These are phyloP conservation scores for Akanthomyces muscarius DNA, from an alignment of 2,329 filamentous ascomycete genomes.

Conservation along the genomic window DNA sequence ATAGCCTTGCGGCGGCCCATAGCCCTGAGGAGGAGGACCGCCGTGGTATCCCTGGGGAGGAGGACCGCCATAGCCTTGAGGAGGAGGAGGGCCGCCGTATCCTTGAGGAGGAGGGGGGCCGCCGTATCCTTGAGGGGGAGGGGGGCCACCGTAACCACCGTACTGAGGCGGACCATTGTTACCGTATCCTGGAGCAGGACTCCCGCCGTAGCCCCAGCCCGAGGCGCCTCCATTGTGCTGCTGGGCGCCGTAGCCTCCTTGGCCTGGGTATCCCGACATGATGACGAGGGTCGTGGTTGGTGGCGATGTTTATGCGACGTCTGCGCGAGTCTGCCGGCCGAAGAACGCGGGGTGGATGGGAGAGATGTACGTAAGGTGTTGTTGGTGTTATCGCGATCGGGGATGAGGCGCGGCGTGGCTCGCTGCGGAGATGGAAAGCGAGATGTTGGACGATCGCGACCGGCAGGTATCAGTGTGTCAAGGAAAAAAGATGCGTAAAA, in stretches of 20 bases:
- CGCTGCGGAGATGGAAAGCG: neutral
- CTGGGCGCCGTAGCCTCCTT: constrained; percentile 36
- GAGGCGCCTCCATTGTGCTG: constrained; percentile 28
- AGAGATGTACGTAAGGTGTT: neutral
- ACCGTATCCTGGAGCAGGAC: constrained; percentile 22
- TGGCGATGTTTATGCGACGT: neutral
- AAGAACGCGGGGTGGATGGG: neutral
- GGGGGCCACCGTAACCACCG: constrained; percentile 22
- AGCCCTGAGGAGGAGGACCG: constrained; percentile 22
- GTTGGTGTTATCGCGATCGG: neutral
- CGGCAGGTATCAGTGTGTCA: neutral
- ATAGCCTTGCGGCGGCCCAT: constrained; percentile 21
- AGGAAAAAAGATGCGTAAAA: neutral
- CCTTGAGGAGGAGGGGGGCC: constrained; percentile 23
- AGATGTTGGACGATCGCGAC: neutral
- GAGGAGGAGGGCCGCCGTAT: constrained; percentile 22
- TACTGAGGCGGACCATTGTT: constrained; percentile 26
- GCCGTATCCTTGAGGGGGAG: constrained; percentile 22
- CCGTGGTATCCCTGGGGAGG: constrained; percentile 24
- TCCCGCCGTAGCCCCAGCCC: constrained; percentile 30
- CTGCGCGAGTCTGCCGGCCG: neutral
- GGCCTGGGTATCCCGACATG: constrained; percentile 41
- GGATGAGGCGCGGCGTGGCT: neutral
- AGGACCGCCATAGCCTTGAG: constrained; percentile 20
- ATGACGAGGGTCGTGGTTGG: constrained; percentile 11